Evolutionary conservation across 2,329 filamentous ascomycete genomes (phyloP), one percentile per base, ranked within the genome.

Genomic region (Claviceps paspali): DNA sequence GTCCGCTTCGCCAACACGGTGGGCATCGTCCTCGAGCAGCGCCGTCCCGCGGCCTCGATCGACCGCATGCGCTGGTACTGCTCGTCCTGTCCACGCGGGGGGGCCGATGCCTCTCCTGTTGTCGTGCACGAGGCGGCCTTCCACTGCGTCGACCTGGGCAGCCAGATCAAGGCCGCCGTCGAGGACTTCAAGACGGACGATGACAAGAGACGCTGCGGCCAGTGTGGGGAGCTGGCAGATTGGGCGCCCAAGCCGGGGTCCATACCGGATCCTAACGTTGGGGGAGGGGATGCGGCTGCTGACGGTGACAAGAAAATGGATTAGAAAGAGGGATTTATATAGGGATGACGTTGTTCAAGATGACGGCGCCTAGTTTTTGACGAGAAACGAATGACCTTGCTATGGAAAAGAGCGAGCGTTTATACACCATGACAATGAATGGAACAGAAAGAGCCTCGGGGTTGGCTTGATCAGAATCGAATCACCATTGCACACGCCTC

Each of bases 11-110:
- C 81, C 52, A 68, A 93, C 61, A 95, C 88, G 0, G 85, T 96
- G n/a, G 88, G 88, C 23, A 68, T 96, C 35, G 88, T 96, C 24
- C 67, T 96, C 41, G 88, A 96, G 67, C 84, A 93, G 66, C 73
- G 74, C 29, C 68, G 91, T 9, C 82, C 83, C 0, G 62, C 68
- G 28, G 74, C 60, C 4, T 76, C 74, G 21, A 46, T 87, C 40
- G 88, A 96, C 65, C 70, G 71, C 39, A 71, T 96, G 72, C 67
- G 85, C 45, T 96, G 87, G 88, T 96, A 96, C 62, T 96, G 91
- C 61, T 61, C 61, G 35, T 45, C 67, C 47, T 93, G 86, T 43
- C 62, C 65, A 21, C 31, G 9, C 8, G 9, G 18, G 7, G 30
- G n/a, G 3, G 12, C 19, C 12, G 21, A 6, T 21, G 12, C 19